These are phyloP conservation scores for Petunia hybrid DNA, from an alignment of 305 asterid genomes.

Conservation along the genomic window DNA sequence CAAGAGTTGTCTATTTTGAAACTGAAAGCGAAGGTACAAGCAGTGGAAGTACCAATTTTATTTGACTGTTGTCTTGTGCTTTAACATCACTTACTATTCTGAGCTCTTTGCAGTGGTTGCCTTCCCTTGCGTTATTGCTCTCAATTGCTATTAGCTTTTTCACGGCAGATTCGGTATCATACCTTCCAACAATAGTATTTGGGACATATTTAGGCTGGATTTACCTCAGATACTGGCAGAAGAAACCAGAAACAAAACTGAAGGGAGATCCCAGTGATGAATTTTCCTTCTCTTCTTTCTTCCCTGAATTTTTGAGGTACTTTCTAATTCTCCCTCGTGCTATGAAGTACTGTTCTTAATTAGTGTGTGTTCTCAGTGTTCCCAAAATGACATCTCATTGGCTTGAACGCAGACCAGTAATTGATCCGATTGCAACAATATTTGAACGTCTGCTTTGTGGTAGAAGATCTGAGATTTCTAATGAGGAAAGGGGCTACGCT, in stretches of 20 bases:
- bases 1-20: conserved; percentile 75
- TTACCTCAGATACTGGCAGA: conserved; percentile 92
- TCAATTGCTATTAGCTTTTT: conserved; percentile 70
- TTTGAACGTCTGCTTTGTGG: conserved; percentile 80
- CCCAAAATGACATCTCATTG: conserved; percentile 37
- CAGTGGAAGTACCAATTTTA: conserved; percentile 26
- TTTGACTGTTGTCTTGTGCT: not conserved
- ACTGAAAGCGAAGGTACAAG: conserved; percentile 81
- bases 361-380: conserved; percentile 14
- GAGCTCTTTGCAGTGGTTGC: conserved; percentile 84
- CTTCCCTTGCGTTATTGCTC: conserved; percentile 70
- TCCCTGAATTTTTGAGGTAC: conserved; percentile 81
- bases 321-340: conserved; percentile 14
- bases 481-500: conserved; percentile 63
- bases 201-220: conserved; percentile 93
- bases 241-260: conserved; percentile 71
- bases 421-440: conserved; percentile 77
- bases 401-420: conserved; percentile 63
- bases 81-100: conserved; percentile 34
- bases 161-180: conserved; percentile 67
- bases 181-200: conserved; percentile 78
- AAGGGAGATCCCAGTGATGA: conserved; percentile 98
- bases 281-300: conserved; percentile 82
- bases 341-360: conserved; percentile 32
- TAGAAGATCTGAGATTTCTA: conserved; percentile 62